These are phyloP conservation scores for Capronia epimyces DNA, from an alignment of 2,329 filamentous ascomycete genomes.

Conservation along the genomic window DNA sequence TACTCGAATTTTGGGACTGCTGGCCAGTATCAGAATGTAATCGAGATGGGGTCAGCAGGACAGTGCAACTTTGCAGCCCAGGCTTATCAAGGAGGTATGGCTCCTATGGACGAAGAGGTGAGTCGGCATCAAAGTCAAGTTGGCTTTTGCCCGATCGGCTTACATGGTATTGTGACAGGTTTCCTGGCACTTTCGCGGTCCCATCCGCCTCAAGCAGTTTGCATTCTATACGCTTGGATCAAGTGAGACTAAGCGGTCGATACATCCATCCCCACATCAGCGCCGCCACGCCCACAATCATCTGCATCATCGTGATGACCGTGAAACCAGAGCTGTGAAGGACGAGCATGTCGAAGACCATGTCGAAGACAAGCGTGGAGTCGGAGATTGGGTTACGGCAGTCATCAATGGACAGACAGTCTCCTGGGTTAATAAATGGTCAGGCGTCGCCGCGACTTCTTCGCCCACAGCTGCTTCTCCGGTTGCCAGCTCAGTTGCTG, in stretches of 20 bases:
- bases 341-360: not conserved
- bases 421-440: slow-evolving; percentile 56
- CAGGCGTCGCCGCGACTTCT: slow-evolving; percentile 12
- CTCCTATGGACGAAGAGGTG: slow-evolving; percentile 67
- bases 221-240: slow-evolving; percentile 60
- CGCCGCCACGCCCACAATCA: slow-evolving; percentile 47
- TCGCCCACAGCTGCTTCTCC: slow-evolving; percentile 1
- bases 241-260: slow-evolving; percentile 36
- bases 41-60: slow-evolving; percentile 48
- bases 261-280: slow-evolving; percentile 32
- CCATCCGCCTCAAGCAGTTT: slow-evolving; percentile 60
- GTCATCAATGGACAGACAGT: slow-evolving; percentile 55
- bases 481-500: slow-evolving; percentile 32
- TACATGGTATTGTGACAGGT: slow-evolving; percentile 45
- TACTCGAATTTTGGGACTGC: slow-evolving; percentile 57
- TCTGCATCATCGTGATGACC: slow-evolving; percentile 44
- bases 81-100: slow-evolving; percentile 53
- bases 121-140: slow-evolving; percentile 33
- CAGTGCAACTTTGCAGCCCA: slow-evolving; percentile 51
- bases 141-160: not conserved
- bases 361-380: slow-evolving; percentile 40
- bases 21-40: slow-evolving; percentile 62
- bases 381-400: slow-evolving; percentile 50
- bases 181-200: slow-evolving; percentile 67
- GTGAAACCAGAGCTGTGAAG: slow-evolving; percentile 31